Evolutionary conservation across 2,329 filamentous ascomycete species (phyloP), one percentile per base, ranked within the genome.

Genomic region (Monosporascus sp.): DNA sequence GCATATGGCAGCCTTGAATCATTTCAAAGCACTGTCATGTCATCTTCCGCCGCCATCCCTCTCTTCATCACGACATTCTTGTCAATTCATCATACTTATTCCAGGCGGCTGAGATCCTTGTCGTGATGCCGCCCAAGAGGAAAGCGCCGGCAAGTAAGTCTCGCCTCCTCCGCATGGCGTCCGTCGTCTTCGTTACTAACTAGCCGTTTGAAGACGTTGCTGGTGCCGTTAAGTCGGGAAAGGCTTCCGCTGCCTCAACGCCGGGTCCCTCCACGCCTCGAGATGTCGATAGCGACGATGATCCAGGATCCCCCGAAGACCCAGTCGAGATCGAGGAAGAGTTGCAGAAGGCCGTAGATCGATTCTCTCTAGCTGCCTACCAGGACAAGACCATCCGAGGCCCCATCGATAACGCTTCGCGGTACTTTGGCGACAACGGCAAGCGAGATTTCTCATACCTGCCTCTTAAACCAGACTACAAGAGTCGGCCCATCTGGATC

Each of bases 401-500:
- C 43, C 65, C 64, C 20, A 59, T 64, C 49, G 67, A 69, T 46
- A 77, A 59, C 68, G 76, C 61, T 66, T 79, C 54, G 69, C 73
- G 56, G 65, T 75, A 65, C 71, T 79, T 64, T 73, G 78, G 68
- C 65, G 73, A 63, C 64, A 75, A 64, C 63, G 74, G 69, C 31
- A 65, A 60, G 52, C 64, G 64, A 58, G 91, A 99, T 70, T 94
- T 94, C 69, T 92, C 89, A 48, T 88, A 87, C 59, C 79, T 96
- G 38, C 77, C 83, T 38, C 76, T 97, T 59, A 97, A 97, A 72
- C 83, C 87, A 3, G 93, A 97, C 69, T 91, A 96, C 73, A 83
- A 86, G 58, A 90, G 92, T 65, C 86, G 94, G 17, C 94, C 94
- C 17, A 79, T 97, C 55, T 97, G 91, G 90, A 94, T 99, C 61